Evolutionary conservation across 768 basidiomycete species (phyloP), one percentile per base, ranked within the genome.

Genomic region (Trametes elegans): DNA sequence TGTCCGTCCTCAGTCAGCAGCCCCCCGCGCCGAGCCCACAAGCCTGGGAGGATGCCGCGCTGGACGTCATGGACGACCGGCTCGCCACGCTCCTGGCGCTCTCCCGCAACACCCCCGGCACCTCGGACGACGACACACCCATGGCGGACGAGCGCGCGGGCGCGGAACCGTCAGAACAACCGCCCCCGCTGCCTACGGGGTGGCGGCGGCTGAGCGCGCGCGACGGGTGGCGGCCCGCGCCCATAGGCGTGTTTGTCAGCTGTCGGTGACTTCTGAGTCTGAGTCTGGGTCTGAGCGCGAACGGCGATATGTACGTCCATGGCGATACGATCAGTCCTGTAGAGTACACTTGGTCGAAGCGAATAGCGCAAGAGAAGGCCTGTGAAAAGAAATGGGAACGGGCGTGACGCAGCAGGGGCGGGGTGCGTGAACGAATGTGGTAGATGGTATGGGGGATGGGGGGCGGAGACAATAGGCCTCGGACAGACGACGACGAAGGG

Each of bases 181-280:
- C 1, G 40, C 9, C 35, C 14, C 35, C 35, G 14, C 42, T 72
- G 7, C 66, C 71, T 1, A 55, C 61, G 7, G 88, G 87, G 19
- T 90, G 89, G 87, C 73, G 73, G 45, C 50, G 74, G 36, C 69
- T 84, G 11, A 70, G 75, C 26, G 66, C 66, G 19, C 68, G 59
- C 16, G 71, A 70, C 14, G 67, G 68, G 32, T 90, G 89, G 89
- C 76, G 71, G 58, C 76, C 83, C 2, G 84, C 81, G 63, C 88
- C 89, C 5, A 84, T 91, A 40, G 89, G 89, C 8, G 74, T 87
- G 45, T 79, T 73, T 55, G 60, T 67, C 10, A 28, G 39, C 41
- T 58, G 62, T 60, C 6, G 40, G 24, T 54, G 23, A 60, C n/a
- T 39, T 10, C 34, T 16, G n/a, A 28, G 27, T n/a, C n/a, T n/a